Base-by-base conservation (phyloP, 306 rosid species). In the Vachellia collinsii region DNA sequence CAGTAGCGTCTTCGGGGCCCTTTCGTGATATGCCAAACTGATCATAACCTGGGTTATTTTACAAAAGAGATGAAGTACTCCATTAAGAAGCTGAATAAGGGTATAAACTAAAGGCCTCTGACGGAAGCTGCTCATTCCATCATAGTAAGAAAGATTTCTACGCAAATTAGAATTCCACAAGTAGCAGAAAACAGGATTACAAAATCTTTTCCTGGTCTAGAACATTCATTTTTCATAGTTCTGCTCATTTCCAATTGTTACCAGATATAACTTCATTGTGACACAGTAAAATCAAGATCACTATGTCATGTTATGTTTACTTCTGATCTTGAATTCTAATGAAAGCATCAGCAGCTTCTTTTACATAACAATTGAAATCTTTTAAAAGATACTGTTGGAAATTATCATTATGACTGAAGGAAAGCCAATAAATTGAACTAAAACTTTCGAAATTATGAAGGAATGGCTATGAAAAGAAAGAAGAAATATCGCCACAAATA, bases 21-120 rank as follows among this genome's bases (percentile, higher is more conserved):
- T 89, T 90, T 54, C 97, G 85, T 69, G 99, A 93, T 81, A 88
- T 85, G 70, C 99, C 99, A 85, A 96, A 93, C 69, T 92, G 97
- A 70, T 89, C 98, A 81, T 96, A 96, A 85, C 98, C 98, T 96
- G 47, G 70, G 76, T 58, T 51, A 36, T 86, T 69, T 36, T 58
- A 47, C 53, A 72, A 66, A 75, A 53, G 23, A 77, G 58, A 83
- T 43, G 69, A 73, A 66, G 22, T 48, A n/a, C 29, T 62, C 56
- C 56, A 69, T 70, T 84, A 56, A 74, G 59, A 73, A 62, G 72
- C 85, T 71, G 71, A 14, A 22, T 78, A 59, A 74, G 79, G 75
- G 46, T 58, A 72, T 72, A 62, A 59, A 77, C 19, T 70, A 83
- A 53, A 76, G 58, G 20, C 74, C 47, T 66, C 77, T 77, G 10